phyloP scores from a whole-genome alignment of 345 rosid genomes.

The Eucalyptus erythrocorys region DNA sequence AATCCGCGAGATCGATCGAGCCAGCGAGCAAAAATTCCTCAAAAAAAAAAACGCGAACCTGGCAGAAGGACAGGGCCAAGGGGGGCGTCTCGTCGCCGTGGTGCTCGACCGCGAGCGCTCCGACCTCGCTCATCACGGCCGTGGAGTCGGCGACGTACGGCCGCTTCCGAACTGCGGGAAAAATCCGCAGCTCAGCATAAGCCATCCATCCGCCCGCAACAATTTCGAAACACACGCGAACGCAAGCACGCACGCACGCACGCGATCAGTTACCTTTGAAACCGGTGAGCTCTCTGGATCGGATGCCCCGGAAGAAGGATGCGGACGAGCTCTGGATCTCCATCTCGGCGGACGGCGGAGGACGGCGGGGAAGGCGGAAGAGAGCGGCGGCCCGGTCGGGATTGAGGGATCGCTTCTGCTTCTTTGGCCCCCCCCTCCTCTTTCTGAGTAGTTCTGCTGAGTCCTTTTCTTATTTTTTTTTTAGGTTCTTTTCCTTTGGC shows the following conservation, averaged over 20 bases:
- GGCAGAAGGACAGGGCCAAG: conserved; percentile 63
- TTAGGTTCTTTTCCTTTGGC: too few species aligned
- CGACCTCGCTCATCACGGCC: conserved; percentile 28
- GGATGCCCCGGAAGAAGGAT: conserved; percentile 48
- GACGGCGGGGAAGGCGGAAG: neutral
- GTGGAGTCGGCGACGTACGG: conserved; percentile 20
- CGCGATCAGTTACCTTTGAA: conserved; percentile 26
- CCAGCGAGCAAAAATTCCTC: neutral
- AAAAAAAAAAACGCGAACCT: conserved; percentile 17
- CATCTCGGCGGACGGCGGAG: conserved; percentile 8
- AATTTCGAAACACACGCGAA: neutral
- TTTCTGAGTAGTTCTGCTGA: neutral
- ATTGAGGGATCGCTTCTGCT: neutral
- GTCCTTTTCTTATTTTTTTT: too few species aligned
- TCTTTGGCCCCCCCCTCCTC: neutral
- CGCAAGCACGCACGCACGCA: too few species aligned
- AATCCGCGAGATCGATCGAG: neutral
- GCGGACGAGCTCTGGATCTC: conserved; percentile 15
- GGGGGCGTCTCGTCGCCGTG: conserved; percentile 61
- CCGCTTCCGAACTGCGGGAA: conserved; percentile 39
- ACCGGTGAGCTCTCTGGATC: conserved; percentile 73
- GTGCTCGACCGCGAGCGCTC: conserved; percentile 51
- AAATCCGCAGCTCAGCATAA: neutral
- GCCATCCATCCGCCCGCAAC: neutral
- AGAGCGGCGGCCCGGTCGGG: neutral